phyloP scores from a whole-genome alignment of 805 yeast species.

The Candida quercuum region DNA sequence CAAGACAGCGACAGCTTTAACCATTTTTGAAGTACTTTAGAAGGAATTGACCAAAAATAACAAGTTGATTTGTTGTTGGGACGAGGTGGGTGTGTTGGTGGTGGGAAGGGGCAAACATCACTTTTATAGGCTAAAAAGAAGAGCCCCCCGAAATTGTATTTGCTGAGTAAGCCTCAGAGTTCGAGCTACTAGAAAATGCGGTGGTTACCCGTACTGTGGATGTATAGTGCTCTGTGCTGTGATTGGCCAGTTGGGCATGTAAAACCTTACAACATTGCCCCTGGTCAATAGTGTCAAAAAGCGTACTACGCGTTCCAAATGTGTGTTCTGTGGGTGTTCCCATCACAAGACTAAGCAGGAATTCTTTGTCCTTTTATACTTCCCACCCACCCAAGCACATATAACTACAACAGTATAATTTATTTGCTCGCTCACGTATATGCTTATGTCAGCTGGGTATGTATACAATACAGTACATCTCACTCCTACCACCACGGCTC shows the following conservation, averaged over 20 bases:
- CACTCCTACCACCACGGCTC: constrained; percentile 6
- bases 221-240: background rate
- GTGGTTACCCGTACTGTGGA: background rate
- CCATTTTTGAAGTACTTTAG: constrained; percentile 18
- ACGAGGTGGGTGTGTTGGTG: background rate
- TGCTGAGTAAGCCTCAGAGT: background rate
- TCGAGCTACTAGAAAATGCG: background rate
- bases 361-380: background rate
- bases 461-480: background rate
- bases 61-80: too few relatives aligned
- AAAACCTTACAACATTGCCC: too few relatives aligned
- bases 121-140: too few relatives aligned
- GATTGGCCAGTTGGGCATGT: background rate
- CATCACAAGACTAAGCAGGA: too few relatives aligned
- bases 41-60: too few relatives aligned
- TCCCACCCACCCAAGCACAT: background rate
- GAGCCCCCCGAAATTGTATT: background rate
- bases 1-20: constrained; percentile 67
- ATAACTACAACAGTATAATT: background rate
- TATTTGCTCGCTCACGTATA: background rate
- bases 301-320: too few relatives aligned
- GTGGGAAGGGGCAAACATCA: background rate
- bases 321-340: too few relatives aligned
- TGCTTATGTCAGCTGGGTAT: background rate
- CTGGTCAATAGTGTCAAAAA: background rate